phyloP scores from a whole-genome alignment of 2,329 filamentous ascomycete genomes.

The Apiospora sp. region DNA sequence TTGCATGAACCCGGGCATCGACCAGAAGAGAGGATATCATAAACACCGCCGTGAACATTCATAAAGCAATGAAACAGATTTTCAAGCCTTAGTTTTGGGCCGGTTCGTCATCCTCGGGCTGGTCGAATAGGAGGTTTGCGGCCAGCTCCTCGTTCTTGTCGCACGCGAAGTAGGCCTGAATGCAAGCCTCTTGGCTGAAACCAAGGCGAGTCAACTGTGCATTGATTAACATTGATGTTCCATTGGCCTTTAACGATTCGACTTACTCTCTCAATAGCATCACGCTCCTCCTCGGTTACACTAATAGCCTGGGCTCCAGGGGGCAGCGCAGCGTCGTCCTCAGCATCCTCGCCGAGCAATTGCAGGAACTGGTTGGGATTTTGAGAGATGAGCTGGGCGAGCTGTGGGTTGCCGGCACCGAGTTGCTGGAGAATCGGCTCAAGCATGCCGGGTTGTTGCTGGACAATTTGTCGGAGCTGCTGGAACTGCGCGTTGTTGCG shows the following conservation, averaged over 20 bases:
- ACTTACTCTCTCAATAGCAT: slow-evolving; percentile 92
- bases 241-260: background rate
- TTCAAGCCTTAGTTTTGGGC: slow-evolving; percentile 49
- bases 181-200: slow-evolving; percentile 91
- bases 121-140: slow-evolving; percentile 97
- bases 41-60: slow-evolving; percentile 25
- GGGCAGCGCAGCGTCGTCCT: slow-evolving; percentile 83
- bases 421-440: slow-evolving; percentile 98
- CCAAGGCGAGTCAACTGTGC: slow-evolving; percentile 86
- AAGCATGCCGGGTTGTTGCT: slow-evolving; percentile 97
- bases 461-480: slow-evolving; percentile 94
- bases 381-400: slow-evolving; percentile 89
- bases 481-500: slow-evolving; percentile 97
- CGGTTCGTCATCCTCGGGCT: slow-evolving; percentile 83
- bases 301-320: slow-evolving; percentile 89
- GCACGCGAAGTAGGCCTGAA: slow-evolving; percentile 98
- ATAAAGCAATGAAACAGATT: slow-evolving; percentile 26
- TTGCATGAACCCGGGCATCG: slow-evolving; percentile 23
- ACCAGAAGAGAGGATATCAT: slow-evolving; percentile 32
- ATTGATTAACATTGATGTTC: slow-evolving; percentile 28
- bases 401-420: slow-evolving; percentile 90
- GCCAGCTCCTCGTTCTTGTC: slow-evolving; percentile 99
- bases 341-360: slow-evolving; percentile 85
- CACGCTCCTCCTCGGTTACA: slow-evolving; percentile 94
- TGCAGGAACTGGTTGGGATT: slow-evolving; percentile 94